phyloP scores from a whole-genome alignment of 306 rosid species.

The Senna tora region DNA sequence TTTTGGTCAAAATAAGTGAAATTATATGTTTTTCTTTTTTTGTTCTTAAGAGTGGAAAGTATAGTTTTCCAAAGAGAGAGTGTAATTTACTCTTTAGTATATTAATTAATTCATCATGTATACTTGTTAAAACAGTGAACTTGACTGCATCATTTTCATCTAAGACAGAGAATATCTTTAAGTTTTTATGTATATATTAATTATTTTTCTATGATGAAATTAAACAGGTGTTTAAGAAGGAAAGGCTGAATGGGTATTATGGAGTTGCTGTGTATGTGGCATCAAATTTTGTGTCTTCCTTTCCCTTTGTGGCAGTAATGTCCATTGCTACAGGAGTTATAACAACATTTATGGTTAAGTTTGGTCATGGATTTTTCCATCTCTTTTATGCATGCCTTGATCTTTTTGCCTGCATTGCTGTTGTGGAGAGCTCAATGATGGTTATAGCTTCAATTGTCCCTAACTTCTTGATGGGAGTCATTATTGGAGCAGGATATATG shows the following conservation, averaged over 20 bases:
- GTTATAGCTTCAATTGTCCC: constrained; percentile 92
- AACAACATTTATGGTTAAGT: constrained; percentile 79
- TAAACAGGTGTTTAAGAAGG: constrained; percentile 71
- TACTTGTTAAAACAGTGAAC: too few relatives aligned
- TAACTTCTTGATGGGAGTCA: constrained; percentile 85
- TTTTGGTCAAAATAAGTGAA: too few relatives aligned
- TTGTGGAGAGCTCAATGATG: constrained; percentile 91
- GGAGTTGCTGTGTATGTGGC: constrained; percentile 69
- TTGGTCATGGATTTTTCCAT: constrained; percentile 57
- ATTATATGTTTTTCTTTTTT: too few relatives aligned
- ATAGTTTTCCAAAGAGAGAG: too few relatives aligned
- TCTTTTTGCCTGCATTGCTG: constrained; percentile 66
- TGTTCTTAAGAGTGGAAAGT: too few relatives aligned
- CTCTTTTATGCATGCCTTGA: constrained; percentile 60
- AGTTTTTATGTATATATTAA: not conserved
- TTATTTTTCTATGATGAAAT: not conserved
- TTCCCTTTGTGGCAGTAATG: constrained; percentile 79
- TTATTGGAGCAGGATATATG: constrained; percentile 87
- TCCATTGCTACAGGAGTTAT: constrained; percentile 68
- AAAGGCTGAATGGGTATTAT: constrained; percentile 75
- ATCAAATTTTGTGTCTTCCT: constrained; percentile 82
- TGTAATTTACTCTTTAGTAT: too few relatives aligned
- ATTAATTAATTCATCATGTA: too few relatives aligned
- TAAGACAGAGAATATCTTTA: too few relatives aligned
- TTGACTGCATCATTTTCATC: too few relatives aligned